These are phyloP conservation scores for Xylariaceae sp. DNA, from an alignment of 2,329 filamentous ascomycete species.

Conservation along the genomic window DNA sequence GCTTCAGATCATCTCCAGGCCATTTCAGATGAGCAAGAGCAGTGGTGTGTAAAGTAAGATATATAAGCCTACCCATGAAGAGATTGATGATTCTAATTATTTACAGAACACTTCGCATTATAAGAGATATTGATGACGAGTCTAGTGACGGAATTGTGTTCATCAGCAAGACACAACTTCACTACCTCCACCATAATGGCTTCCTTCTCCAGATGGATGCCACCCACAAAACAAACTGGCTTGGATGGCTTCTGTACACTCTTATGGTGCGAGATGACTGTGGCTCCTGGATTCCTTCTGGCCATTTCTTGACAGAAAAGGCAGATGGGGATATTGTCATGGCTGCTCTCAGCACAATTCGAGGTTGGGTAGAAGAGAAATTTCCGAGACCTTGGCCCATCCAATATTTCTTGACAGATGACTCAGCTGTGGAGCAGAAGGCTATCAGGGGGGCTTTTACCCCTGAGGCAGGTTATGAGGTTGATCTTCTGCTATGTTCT, in stretches of 20 bases:
- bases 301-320: neutral
- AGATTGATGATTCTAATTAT: too few species aligned
- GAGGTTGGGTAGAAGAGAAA: neutral
- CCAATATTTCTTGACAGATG: neutral
- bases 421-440: neutral
- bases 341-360: neutral
- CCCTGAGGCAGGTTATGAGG: neutral
- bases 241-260: neutral
- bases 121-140: neutral
- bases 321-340: neutral
- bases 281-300: neutral
- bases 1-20: too few species aligned
- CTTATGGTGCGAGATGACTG: neutral
- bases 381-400: neutral
- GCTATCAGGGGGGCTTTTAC: neutral
- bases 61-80: too few species aligned
- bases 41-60: too few species aligned
- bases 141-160: neutral
- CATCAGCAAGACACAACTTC: neutral
- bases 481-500: neutral
- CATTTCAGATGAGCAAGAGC: too few species aligned
- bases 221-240: neutral
- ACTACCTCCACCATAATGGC: neutral
- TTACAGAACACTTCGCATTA: neutral
- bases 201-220: neutral